Evolutionary conservation across 306 rosid genomes (phyloP), one percentile per base, ranked within the genome.

Genomic region (Vigna unguiculata): DNA sequence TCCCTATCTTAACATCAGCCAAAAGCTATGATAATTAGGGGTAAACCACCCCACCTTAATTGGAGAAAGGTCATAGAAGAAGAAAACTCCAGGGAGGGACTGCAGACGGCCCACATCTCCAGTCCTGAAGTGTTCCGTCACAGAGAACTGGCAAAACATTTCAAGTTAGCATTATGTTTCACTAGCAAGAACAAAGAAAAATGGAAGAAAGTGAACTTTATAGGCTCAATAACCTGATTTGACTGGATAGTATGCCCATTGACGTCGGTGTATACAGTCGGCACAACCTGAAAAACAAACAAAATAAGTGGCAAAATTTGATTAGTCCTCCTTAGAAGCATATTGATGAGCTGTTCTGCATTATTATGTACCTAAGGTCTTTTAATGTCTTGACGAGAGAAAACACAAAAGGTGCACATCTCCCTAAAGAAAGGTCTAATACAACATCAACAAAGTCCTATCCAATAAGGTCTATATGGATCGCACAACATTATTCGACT

Each of bases 51-150:
- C 36, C 76, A 92, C 99, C 97, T 92, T 92, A 78, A 95, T 95
- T 49, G 99, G 99, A 84, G 99, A 95, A 72, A 95, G 99, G 80
- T 95, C 99, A 77, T 95, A 95, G 78, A 92, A 90, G 89, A 92
- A 95, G 85, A 95, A 95, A 52, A 95, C 97, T 66, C 97, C 99
- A 16, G 99, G 99, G 66, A 95, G 89, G 78, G 93, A 92, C 81
- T 89, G 99, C 75, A 92, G 83, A 59, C 76, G 92, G 60, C 93
- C 95, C 4, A 89, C 75, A 63, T 92, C 99, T 65, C 86, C 90
- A 43, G 82, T 88, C 86, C 89, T 85, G 69, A 80, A 87, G 82
- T 96, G 99, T 81, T 96, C 99, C 16, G 99, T 96, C 36, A 96
- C 98, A 67, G 99, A 96, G 88, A 96, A 92, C 98, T 96, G 93